Conservation (phyloP, 495 filamentous ascomycete species). For the Podospora pseudopauciseta region DNA sequence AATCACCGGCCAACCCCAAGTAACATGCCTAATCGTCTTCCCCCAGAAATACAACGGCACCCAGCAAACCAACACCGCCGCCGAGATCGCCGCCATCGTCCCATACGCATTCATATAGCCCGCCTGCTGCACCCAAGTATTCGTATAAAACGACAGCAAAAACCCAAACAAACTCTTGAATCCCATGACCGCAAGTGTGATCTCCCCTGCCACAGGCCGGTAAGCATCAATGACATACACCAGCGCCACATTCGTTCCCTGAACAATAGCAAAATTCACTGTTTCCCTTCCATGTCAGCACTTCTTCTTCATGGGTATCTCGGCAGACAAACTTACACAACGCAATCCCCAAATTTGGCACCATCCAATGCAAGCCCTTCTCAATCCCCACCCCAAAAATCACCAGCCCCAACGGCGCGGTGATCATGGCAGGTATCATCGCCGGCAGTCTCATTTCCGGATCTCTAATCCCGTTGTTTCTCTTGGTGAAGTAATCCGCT, state of each 20-base stretch:
- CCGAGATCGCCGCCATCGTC: conserved; percentile 51
- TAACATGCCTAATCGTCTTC: conserved; percentile 42
- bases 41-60: conserved; percentile 50
- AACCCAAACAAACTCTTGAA: conserved; percentile 59
- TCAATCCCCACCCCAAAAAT: conserved; percentile 53
- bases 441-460: conserved; percentile 55
- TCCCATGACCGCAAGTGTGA: conserved; percentile 48
- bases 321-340: conserved; percentile 30
- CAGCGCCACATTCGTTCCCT: conserved; percentile 49
- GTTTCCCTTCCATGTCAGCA: neutral
- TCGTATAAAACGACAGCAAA: conserved; percentile 57
- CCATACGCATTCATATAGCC: conserved; percentile 52
- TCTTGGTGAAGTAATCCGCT: conserved; percentile 48
- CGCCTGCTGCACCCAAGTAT: conserved; percentile 51
- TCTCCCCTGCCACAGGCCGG: conserved; percentile 51
- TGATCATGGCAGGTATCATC: conserved; percentile 43
- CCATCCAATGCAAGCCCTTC: conserved; percentile 51
- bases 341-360: conserved; percentile 50
- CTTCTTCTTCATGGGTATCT: neutral
- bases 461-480: conserved; percentile 51
- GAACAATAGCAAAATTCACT: conserved; percentile 52
- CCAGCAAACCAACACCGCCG: conserved; percentile 37
- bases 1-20: conserved; percentile 46
- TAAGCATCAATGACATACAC: conserved; percentile 56
- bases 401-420: conserved; percentile 44